Percentiles rank a stretch among this genome's conserved stretches.
phyloP scores from a whole-genome alignment of 2,329 filamentous ascomycete genomes.

The Magnaporthiopsis incrustans region DNA sequence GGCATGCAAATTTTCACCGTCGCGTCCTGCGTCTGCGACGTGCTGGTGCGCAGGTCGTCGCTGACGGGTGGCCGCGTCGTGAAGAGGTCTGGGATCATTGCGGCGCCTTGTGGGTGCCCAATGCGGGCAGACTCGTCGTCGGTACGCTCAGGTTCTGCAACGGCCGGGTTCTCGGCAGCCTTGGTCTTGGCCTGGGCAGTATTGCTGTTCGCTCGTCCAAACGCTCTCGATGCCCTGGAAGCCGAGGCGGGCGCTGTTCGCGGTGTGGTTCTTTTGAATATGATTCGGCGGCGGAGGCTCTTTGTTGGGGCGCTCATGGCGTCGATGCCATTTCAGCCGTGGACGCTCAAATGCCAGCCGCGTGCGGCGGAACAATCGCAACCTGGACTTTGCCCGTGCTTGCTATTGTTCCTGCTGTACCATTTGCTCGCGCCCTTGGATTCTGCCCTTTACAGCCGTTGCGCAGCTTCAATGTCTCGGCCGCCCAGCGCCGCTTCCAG shows the following conservation, averaged over 20 bases:
- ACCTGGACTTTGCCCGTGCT: not conserved
- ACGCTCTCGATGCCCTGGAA: not conserved
- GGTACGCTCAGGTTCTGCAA: not conserved
- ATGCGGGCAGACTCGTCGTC: not conserved
- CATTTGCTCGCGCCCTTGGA: not conserved
- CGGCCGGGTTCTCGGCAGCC: not conserved
- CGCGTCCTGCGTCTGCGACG: conserved; percentile 58
- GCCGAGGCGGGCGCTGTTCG: not conserved
- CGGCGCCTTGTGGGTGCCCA: not conserved
- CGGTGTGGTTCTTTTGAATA: conserved; percentile 5
- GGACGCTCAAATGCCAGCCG: not conserved
- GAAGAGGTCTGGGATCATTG: conserved; percentile 48
- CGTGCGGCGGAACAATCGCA: not conserved
- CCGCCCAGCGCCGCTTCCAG: not conserved
- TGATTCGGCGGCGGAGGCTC: conserved; percentile 5
- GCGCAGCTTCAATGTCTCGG: not conserved
- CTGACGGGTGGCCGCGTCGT: conserved; percentile 50
- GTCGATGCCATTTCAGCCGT: conserved; percentile 2
- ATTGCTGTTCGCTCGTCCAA: not conserved
- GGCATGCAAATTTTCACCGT: conserved; percentile 63
- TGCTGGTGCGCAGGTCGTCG: conserved; percentile 59
- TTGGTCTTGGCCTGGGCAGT: not conserved
- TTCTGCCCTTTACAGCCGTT: not conserved
- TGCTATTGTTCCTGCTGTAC: conserved; percentile 4
- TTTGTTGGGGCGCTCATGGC: conserved; percentile 7